Percentiles rank a stretch among this genome's conserved stretches.
phyloP scores from a whole-genome alignment of 2,329 filamentous ascomycete genomes.

The Dothistroma pini region DNA sequence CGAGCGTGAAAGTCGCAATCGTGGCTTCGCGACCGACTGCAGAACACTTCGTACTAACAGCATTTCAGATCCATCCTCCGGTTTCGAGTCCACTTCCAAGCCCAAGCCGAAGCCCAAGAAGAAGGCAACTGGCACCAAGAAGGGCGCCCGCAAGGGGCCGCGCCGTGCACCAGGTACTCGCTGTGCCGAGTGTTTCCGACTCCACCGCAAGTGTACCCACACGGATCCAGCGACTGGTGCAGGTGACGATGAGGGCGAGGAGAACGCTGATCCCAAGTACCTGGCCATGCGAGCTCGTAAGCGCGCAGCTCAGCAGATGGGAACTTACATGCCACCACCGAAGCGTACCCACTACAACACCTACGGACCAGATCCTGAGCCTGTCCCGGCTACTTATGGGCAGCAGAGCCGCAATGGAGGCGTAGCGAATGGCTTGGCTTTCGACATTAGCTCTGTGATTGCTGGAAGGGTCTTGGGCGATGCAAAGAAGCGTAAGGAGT shows the following conservation, averaged over 20 bases:
- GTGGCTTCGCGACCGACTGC: not conserved
- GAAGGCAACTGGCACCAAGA: not conserved
- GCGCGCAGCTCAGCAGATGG: not conserved
- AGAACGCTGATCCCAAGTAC: not conserved
- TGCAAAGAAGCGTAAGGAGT: not conserved
- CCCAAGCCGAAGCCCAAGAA: not conserved
- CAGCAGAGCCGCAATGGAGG: not conserved
- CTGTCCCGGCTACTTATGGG: not conserved
- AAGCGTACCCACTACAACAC: slow-evolving; percentile 5
- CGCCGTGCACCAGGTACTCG: slow-evolving; percentile 1
- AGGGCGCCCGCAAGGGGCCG: not conserved
- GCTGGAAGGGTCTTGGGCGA: not conserved
- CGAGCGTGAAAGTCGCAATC: not conserved
- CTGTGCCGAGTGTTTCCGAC: not conserved
- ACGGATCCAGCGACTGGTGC: not conserved
- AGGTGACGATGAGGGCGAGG: not conserved
- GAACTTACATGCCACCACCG: not conserved
- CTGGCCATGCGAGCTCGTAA: not conserved
- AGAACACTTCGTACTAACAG: not conserved
- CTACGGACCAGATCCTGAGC: slow-evolving; percentile 1
- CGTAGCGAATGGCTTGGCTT: not conserved
- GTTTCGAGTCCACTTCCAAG: not conserved
- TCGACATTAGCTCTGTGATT: not conserved
- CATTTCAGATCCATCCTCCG: not conserved
- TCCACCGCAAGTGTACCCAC: not conserved